Evolutionary conservation across 345 rosid genomes (phyloP).

Genomic region (Raphanus raphanistrum): DNA sequence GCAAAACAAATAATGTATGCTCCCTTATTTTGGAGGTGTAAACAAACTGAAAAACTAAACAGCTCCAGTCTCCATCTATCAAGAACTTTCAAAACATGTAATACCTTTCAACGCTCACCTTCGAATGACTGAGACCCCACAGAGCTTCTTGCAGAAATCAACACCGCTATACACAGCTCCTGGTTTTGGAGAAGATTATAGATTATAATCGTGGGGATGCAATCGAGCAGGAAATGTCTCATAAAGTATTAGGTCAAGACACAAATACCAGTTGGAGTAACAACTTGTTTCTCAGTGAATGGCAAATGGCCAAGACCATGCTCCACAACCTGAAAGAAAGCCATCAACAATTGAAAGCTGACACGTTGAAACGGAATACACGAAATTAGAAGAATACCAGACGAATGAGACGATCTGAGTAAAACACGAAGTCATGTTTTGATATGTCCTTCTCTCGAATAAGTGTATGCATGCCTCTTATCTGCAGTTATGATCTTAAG

Average conservation of each 20-base stretch:
- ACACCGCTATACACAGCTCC: slow-evolving; percentile 87
- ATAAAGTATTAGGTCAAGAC: not conserved
- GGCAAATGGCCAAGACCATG: slow-evolving; percentile 98
- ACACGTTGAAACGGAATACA: slow-evolving; percentile 13
- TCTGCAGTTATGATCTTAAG: slow-evolving; percentile 51
- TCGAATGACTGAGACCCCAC: slow-evolving; percentile 94
- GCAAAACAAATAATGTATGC: slow-evolving; percentile 20
- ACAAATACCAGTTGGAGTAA: slow-evolving; percentile 82
- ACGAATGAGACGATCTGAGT: slow-evolving; percentile 95
- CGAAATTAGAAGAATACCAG: slow-evolving; percentile 57
- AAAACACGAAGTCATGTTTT: slow-evolving; percentile 96
- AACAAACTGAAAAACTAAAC: not conserved
- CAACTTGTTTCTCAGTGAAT: slow-evolving; percentile 91
- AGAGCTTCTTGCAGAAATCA: slow-evolving; percentile 96
- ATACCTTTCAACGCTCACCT: slow-evolving; percentile 73
- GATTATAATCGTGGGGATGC: not conserved
- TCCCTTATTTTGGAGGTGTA: not conserved
- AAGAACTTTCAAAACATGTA: not conserved
- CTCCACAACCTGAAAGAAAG: slow-evolving; percentile 83
- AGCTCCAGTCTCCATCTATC: slow-evolving; percentile 16
- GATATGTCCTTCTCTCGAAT: slow-evolving; percentile 93
- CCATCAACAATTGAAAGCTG: slow-evolving; percentile 15
- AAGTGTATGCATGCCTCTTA: slow-evolving; percentile 98
- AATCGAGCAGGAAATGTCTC: not conserved
- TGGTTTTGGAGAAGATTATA: slow-evolving; percentile 37